Base-by-base conservation (phyloP, 345 rosid genomes). In the Acer saccharum region DNA sequence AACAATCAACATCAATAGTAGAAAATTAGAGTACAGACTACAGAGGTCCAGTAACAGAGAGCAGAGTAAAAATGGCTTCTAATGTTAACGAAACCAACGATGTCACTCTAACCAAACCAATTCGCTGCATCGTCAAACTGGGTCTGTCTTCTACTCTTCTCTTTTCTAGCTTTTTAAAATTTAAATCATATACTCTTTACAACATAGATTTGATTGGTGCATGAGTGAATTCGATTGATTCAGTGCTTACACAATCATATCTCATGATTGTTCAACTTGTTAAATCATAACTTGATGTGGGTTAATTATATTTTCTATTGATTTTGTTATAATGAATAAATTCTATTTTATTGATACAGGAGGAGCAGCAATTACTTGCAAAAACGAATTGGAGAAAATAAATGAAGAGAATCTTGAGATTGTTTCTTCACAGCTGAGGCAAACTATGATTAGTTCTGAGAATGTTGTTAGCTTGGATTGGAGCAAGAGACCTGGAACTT, bases 91-190 rank as follows among this genome's bases (percentile, higher is more conserved):
- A 32, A 43, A 32, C 52, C 25, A 12, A 39, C 58, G 23, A 74
- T 44, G 58, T 16, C 21, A 7, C 10, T 76, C 82, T 48, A 68
- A 29, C 44, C 75, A 87, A 81, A 78, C 87, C 94, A 74, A 81
- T 93, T 65, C 97, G 98, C 18, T 95, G 97, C 90, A 92, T 93
- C 76, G 98, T 93, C 35, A 95, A 95, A 84, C 94, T 95, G 21
- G 98, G 98, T 95, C 73, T 76, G 87, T 77, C 52, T 46, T 80
- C 50, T 58, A 3, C 7, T 61, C 20, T 78, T 50, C 55, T 1
- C 20, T 77, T 16, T 63, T 18, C 61, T 4, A 35, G 39, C 10
- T 74, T 41, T 55, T 7, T 74, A 17, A n/a, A 21, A n/a, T 46
- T 81, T 58, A 39, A 44, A 65, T 41, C 60, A 17, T 57, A 7